A percentile compares a stretch with the other conserved stretches of the same genome.
These are phyloP conservation scores for Amphicarpaea edgeworthii DNA, from an alignment of 306 rosid genomes.

Conservation along the genomic window DNA sequence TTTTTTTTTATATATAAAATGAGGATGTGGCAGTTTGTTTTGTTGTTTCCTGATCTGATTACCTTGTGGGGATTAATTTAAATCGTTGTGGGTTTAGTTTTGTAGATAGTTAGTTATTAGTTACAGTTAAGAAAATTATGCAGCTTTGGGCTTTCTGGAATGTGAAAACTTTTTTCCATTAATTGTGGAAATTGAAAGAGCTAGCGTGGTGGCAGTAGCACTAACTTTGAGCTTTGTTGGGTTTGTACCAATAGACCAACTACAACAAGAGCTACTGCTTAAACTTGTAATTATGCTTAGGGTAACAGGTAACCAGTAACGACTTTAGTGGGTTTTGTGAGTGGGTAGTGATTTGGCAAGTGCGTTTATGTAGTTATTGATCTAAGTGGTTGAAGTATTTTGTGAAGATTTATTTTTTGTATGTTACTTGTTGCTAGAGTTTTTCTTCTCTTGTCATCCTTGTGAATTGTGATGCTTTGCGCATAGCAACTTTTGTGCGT, in stretches of 20 bases:
- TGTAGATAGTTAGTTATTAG: not conserved
- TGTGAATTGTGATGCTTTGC: not conserved
- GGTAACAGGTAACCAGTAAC: not conserved
- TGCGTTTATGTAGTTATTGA: conserved; percentile 28
- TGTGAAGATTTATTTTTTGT: not conserved
- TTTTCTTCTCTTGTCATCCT: not conserved
- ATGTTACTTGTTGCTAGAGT: conserved; percentile 2
- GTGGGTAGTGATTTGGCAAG: not conserved
- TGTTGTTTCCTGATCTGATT: conserved; percentile 22
- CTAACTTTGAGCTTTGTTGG: not conserved
- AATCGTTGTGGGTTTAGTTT: not conserved
- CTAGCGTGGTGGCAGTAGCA: not conserved
- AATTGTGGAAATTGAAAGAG: not conserved
- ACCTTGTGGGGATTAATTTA: not conserved
- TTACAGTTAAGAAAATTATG: not conserved
- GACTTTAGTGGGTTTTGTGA: not conserved
- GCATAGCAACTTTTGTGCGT: not conserved
- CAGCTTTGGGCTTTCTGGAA: not conserved
- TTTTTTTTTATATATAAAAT: no score
- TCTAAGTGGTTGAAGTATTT: conserved; percentile 33
- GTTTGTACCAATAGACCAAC: not conserved
- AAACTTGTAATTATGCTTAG: conserved; percentile 12
- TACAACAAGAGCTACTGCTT: conserved; percentile 9
- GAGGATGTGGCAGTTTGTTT: not conserved
- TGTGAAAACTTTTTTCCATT: conserved; percentile 4